phyloP scores from a whole-genome alignment of 768 basidiomycete species.

The Aureoboletus auriporus region DNA sequence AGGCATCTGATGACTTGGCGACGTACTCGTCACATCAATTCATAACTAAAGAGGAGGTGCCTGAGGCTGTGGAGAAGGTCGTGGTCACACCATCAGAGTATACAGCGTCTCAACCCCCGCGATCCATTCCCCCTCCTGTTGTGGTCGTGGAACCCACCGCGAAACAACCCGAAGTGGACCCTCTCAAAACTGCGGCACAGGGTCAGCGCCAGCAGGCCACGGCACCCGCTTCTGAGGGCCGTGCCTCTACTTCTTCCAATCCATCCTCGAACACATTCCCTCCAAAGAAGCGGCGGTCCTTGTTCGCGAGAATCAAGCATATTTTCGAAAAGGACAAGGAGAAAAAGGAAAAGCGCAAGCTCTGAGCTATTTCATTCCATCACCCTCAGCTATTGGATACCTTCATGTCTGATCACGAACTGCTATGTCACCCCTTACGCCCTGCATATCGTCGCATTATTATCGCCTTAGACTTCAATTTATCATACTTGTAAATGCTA shows the following conservation, averaged over 20 bases:
- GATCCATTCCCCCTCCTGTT: not conserved
- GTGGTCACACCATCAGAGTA: not conserved
- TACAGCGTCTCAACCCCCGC: not conserved
- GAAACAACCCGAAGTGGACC: not conserved
- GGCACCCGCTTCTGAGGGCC: not conserved
- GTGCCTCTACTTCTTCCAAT: constrained; percentile 15
- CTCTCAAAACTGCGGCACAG: not conserved
- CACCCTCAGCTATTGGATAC: constrained; percentile 1
- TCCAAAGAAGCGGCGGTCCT: constrained; percentile 50
- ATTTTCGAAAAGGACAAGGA: constrained; percentile 50
- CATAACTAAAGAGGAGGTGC: not conserved
- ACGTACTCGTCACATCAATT: constrained; percentile 19
- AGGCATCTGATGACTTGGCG: constrained; percentile 6
- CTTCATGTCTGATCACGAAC: constrained; percentile 10
- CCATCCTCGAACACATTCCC: constrained; percentile 33
- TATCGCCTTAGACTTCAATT: constrained; percentile 15
- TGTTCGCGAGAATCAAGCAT: constrained; percentile 51
- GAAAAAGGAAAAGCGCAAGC: constrained; percentile 32
- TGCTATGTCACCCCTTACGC: constrained; percentile 15
- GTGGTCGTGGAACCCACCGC: not conserved
- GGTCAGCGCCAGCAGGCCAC: constrained; percentile 1
- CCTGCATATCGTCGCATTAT: constrained; percentile 5
- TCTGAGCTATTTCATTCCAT: constrained; percentile 5
- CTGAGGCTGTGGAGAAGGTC: constrained; percentile 1
- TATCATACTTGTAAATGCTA: constrained; percentile 16